These are phyloP conservation scores for Dicorynia guianensis DNA, from an alignment of 306 rosid species.

Conservation along the genomic window DNA sequence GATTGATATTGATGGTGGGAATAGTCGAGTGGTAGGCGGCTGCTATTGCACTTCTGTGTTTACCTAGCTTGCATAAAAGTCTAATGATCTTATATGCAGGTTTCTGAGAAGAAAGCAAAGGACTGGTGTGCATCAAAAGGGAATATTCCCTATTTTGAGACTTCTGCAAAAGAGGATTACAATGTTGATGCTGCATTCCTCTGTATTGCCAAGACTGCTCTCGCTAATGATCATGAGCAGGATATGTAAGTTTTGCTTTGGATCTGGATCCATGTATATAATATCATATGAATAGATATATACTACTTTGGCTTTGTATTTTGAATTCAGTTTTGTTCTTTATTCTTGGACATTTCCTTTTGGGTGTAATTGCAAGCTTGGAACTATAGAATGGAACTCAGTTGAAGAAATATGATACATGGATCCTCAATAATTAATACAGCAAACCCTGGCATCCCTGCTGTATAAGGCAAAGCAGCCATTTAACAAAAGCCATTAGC, in stretches of 20 bases:
- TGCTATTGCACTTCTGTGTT: background rate
- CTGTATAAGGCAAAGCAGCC: background rate
- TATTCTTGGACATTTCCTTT: background rate
- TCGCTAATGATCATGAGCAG: conserved; percentile 77
- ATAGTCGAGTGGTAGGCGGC: conserved; percentile 89
- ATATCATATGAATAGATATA: conserved; percentile 14
- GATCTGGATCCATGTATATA: conserved; percentile 3
- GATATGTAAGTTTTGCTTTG: conserved; percentile 74
- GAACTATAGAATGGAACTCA: conserved; percentile 9
- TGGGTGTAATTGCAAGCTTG: background rate
- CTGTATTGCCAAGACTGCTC: conserved; percentile 83
- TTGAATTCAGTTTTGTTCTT: background rate
- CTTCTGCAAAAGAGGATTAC: conserved; percentile 92
- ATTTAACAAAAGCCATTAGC: background rate
- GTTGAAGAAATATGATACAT: conserved; percentile 8
- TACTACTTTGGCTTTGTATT: background rate
- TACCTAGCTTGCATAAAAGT: conserved; percentile 16
- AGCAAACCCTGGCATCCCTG: background rate
- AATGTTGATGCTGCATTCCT: conserved; percentile 90
- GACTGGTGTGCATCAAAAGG: conserved; percentile 93
- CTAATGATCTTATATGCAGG: conserved; percentile 62
- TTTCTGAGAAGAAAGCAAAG: conserved; percentile 93
- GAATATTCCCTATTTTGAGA: conserved; percentile 86
- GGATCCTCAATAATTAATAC: background rate
- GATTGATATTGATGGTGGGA: conserved; percentile 95